Evolutionary conservation across 2,329 filamentous ascomycete genomes (phyloP).

Genomic region (Myrmaecium sp.): DNA sequence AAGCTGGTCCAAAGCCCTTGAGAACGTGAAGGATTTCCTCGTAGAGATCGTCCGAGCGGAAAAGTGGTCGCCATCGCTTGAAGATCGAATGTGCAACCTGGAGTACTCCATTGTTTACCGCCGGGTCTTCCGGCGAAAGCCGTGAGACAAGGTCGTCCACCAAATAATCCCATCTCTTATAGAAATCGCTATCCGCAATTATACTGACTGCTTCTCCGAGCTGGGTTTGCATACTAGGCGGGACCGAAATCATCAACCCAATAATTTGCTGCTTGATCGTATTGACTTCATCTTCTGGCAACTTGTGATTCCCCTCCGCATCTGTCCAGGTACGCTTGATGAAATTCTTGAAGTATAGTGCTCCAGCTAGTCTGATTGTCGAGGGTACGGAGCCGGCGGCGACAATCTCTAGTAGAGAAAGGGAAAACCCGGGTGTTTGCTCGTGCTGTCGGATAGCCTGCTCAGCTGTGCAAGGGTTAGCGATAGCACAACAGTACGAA

Average conservation of each 20-base stretch:
- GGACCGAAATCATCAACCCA: conserved; percentile 88
- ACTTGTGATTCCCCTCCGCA: conserved; percentile 85
- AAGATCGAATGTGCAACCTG: conserved; percentile 98
- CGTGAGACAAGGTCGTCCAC: conserved; percentile 82
- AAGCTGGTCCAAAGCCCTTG: conserved; percentile 65
- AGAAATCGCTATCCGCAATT: conserved; percentile 97
- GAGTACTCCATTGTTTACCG: conserved; percentile 81
- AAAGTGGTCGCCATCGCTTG: conserved; percentile 84
- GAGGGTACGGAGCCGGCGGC: conserved; percentile 53
- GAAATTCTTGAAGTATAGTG: conserved; percentile 97
- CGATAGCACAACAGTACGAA: not conserved
- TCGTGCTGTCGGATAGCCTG: conserved; percentile 62
- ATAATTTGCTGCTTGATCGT: conserved; percentile 93
- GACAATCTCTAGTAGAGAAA: conserved; percentile 75
- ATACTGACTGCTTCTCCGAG: conserved; percentile 92
- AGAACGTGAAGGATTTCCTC: conserved; percentile 95
- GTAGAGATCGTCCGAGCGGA: conserved; percentile 82
- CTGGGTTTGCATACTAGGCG: conserved; percentile 74
- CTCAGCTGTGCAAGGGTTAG: conserved; percentile 47
- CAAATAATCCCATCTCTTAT: conserved; percentile 88
- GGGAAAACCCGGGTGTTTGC: conserved; percentile 70
- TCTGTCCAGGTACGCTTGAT: conserved; percentile 90
- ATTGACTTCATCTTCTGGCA: conserved; percentile 63
- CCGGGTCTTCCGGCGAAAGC: conserved; percentile 63
- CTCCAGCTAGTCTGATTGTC: conserved; percentile 71